Conservation (phyloP, 352 stramenopile species). For the Phytophthora vignae region DNA sequence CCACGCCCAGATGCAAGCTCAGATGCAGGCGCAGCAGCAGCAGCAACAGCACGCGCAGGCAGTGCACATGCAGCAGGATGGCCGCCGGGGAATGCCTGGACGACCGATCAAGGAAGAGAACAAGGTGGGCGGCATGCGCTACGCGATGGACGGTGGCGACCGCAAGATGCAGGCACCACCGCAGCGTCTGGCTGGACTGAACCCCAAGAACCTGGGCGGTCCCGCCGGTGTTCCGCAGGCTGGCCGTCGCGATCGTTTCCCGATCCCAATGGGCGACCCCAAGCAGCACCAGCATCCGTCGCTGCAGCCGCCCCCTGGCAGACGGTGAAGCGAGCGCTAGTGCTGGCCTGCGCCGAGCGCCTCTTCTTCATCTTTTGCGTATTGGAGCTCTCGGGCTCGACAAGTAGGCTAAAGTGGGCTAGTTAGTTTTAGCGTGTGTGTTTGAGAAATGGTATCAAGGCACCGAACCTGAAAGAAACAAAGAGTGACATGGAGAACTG, state of each 20-base stretch:
- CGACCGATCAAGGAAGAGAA: conserved; percentile 77
- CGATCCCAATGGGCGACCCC: conserved; percentile 75
- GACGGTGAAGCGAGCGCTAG: conserved; percentile 55
- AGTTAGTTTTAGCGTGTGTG: conserved; percentile 46
- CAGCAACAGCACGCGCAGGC: conserved; percentile 60
- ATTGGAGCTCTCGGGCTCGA: conserved; percentile 30
- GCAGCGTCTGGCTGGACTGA: conserved; percentile 70
- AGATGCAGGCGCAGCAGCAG: conserved; percentile 73
- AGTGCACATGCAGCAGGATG: conserved; percentile 68
- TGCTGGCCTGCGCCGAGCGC: conserved; percentile 25
- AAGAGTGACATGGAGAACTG: conserved; percentile 32
- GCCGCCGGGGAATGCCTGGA: conserved; percentile 66
- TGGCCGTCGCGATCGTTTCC: conserved; percentile 72
- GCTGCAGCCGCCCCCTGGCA: conserved; percentile 69
- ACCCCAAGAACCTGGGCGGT: conserved; percentile 77
- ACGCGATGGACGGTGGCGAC: conserved; percentile 71
- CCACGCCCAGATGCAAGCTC: conserved; percentile 62
- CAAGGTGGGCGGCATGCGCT: conserved; percentile 62
- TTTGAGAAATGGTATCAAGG: conserved; percentile 46
- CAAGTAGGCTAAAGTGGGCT: conserved; percentile 44
- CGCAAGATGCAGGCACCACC: conserved; percentile 65
- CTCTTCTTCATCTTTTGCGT: conserved; percentile 42
- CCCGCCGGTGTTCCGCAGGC: conserved; percentile 52
- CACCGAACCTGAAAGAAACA: conserved; percentile 35
- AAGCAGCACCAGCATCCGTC: conserved; percentile 81